A percentile compares a stretch with the other conserved stretches of the same genome.
phyloP scores from a whole-genome alignment of 768 basidiomycete genomes.

The Psilocybe tampanensis region DNA sequence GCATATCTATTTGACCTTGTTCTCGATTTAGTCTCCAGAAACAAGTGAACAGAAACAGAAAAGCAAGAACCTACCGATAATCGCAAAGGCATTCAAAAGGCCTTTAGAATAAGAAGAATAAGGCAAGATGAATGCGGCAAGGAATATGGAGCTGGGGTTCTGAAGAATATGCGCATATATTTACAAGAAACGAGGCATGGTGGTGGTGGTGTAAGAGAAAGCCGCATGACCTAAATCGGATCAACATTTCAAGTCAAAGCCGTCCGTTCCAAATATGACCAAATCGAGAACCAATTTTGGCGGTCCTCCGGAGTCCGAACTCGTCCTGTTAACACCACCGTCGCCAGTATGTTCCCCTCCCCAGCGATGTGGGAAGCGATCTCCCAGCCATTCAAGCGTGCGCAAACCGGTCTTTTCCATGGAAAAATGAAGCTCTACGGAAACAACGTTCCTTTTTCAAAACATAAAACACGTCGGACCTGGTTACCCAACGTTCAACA shows the following conservation, averaged over 20 bases:
- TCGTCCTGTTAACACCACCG: background rate
- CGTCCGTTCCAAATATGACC: constrained; percentile 4
- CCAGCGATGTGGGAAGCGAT: constrained; percentile 36
- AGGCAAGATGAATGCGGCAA: background rate
- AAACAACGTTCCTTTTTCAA: constrained; percentile 89
- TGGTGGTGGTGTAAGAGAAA: background rate
- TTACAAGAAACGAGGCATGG: background rate
- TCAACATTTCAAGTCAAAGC: background rate
- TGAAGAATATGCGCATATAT: background rate
- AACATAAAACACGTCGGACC: constrained; percentile 82
- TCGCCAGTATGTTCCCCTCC: constrained; percentile 29
- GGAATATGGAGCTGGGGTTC: background rate
- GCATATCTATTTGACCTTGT: background rate
- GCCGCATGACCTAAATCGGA: background rate
- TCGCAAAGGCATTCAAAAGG: background rate
- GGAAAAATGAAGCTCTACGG: constrained; percentile 80
- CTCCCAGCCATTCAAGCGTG: constrained; percentile 78
- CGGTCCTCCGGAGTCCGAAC: background rate
- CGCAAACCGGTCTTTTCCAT: constrained; percentile 81
- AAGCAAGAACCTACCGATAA: background rate
- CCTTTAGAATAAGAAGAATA: background rate
- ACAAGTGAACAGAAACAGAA: background rate
- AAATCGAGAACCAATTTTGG: constrained; percentile 1
- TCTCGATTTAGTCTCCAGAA: constrained; percentile 1
- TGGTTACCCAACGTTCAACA: constrained; percentile 89